These are phyloP conservation scores for Caloboletus firmus DNA, from an alignment of 1,284 basidiomycete species.

Conservation along the genomic window DNA sequence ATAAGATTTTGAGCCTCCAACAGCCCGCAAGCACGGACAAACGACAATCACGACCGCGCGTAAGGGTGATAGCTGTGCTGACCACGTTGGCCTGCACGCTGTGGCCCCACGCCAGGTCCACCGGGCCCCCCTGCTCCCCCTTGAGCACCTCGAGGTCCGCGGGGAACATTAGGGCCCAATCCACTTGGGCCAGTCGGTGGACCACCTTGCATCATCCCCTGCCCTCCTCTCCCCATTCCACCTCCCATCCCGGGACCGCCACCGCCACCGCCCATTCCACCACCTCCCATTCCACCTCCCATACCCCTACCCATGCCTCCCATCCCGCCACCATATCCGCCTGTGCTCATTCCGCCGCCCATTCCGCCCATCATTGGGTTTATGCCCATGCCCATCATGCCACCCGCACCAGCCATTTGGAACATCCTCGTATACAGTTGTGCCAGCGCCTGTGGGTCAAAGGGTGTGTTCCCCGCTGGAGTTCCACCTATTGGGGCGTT, in stretches of 20 bases:
- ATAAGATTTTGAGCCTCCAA: conserved; percentile 15
- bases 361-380: conserved; percentile 24
- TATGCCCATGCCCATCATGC: conserved; percentile 44
- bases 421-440: conserved; percentile 83
- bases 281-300: conserved; percentile 36
- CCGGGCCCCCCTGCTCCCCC: conserved; percentile 43
- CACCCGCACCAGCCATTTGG: conserved; percentile 59
- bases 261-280: conserved; percentile 40
- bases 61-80: conserved; percentile 82
- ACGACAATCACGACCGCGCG: conserved; percentile 49
- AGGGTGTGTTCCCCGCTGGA: conserved; percentile 53
- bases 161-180: conserved; percentile 58
- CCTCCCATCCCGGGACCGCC: conserved; percentile 39
- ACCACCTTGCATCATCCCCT: conserved; percentile 32
- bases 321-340: conserved; percentile 39
- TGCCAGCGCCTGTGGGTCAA: conserved; percentile 80
- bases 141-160: conserved; percentile 63
- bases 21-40: background rate
- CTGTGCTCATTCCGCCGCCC: conserved; percentile 37
- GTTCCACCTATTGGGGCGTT: conserved; percentile 24
- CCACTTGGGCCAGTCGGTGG: conserved; percentile 38
- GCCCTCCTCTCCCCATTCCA: conserved; percentile 42
- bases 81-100: conserved; percentile 66
- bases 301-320: conserved; percentile 37
- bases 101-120: conserved; percentile 63